Conservation (phyloP, 441 rosid genomes). For the Rhodomyrtus psidioides region DNA sequence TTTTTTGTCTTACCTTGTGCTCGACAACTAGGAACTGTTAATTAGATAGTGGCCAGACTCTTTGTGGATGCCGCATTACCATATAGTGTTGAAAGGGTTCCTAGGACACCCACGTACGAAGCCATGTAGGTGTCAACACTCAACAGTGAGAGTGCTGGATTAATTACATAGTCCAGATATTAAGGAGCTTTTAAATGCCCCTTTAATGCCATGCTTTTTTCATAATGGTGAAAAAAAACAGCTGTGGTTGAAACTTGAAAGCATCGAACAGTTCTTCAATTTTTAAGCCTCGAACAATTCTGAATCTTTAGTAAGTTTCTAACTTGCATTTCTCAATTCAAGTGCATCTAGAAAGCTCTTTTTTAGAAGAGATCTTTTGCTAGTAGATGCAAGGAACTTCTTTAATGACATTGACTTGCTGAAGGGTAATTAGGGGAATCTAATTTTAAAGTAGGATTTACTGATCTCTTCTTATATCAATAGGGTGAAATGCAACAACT, state of each 20-base stretch:
- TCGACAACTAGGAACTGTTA: neutral
- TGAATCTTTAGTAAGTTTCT: neutral
- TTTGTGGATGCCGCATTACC: neutral
- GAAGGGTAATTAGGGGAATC: neutral
- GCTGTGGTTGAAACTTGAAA: neutral
- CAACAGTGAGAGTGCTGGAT: neutral
- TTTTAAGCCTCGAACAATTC: neutral
- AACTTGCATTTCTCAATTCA: neutral
- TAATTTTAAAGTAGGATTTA: neutral
- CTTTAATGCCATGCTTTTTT: neutral
- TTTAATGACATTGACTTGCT: neutral
- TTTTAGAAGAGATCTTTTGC: neutral
- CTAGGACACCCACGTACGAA: neutral
- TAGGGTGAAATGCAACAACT: constrained; percentile 58
- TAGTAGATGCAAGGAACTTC: neutral
- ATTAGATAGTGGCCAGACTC: neutral
- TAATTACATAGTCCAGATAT: neutral
- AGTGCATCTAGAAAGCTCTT: neutral
- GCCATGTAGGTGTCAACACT: neutral
- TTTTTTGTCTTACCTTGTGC: neutral
- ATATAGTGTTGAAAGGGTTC: neutral
- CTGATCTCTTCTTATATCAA: neutral
- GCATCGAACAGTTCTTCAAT: neutral
- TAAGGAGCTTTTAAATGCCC: neutral
- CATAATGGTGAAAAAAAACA: neutral